phyloP scores from a whole-genome alignment of 306 rosid species.

The Trifolium pratense region DNA sequence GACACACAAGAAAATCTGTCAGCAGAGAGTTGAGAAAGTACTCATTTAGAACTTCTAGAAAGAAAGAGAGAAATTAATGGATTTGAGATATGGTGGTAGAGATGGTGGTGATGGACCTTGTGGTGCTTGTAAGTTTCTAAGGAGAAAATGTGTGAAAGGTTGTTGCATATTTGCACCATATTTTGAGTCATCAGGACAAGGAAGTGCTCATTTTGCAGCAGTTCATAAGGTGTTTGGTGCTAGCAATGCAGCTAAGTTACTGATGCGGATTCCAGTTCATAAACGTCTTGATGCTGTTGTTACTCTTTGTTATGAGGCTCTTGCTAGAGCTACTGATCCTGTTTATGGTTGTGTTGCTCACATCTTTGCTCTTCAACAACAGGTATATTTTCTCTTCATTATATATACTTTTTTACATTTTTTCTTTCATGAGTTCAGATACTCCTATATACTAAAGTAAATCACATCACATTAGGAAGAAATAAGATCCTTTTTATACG shows the following conservation, averaged over 20 bases:
- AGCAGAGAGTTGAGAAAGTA: background rate
- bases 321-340: slow-evolving; percentile 80
- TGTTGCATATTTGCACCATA: slow-evolving; percentile 85
- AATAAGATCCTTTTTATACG: too few relatives aligned
- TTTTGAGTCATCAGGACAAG: slow-evolving; percentile 74
- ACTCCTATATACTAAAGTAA: too few relatives aligned
- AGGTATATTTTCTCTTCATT: too few relatives aligned
- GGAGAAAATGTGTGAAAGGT: slow-evolving; percentile 79
- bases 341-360: slow-evolving; percentile 85
- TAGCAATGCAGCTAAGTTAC: slow-evolving; percentile 91
- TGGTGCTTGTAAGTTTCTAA: slow-evolving; percentile 90
- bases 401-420: too few relatives aligned
- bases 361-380: slow-evolving; percentile 84
- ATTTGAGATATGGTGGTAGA: slow-evolving; percentile 33
- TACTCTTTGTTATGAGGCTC: slow-evolving; percentile 84
- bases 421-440: too few relatives aligned
- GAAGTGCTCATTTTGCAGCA: slow-evolving; percentile 85
- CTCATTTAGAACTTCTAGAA: background rate
- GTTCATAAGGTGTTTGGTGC: slow-evolving; percentile 97
- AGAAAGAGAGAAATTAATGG: slow-evolving; percentile 26
- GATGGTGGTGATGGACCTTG: slow-evolving; percentile 93
- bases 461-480: too few relatives aligned
- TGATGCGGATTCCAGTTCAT: slow-evolving; percentile 61
- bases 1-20: background rate
- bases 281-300: slow-evolving; percentile 77